These are phyloP conservation scores for Yamadazyma phyllophila DNA, from an alignment of 805 yeast genomes.

Conservation along the genomic window DNA sequence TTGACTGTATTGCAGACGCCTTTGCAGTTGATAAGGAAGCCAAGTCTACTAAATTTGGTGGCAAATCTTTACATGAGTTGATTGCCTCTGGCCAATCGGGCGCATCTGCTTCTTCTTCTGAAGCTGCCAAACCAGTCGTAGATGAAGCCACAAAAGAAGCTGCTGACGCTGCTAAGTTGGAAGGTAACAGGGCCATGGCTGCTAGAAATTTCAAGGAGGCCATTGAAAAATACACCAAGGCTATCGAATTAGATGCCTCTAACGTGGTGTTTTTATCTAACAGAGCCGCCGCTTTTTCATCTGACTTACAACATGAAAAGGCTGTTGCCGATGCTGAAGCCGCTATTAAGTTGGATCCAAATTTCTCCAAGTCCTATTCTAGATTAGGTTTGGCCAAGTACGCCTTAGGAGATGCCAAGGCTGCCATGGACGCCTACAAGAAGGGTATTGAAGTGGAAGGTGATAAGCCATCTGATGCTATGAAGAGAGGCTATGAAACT, in stretches of 20 bases:
- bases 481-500: conserved; percentile 90
- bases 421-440: conserved; percentile 86
- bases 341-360: conserved; percentile 76
- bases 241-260: conserved; percentile 63
- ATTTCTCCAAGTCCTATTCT: conserved; percentile 89
- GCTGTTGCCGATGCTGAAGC: conserved; percentile 83
- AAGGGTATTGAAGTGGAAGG: conserved; percentile 88
- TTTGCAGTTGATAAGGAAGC: conserved; percentile 63
- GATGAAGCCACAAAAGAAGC: conserved; percentile 57
- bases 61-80: conserved; percentile 47
- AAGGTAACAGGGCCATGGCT: conserved; percentile 91
- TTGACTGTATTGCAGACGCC: conserved; percentile 88
- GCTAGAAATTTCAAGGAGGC: conserved; percentile 68
- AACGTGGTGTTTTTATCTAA: conserved; percentile 88
- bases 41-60: conserved; percentile 28
- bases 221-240: conserved; percentile 73
- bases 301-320: conserved; percentile 64
- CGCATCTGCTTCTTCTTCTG: conserved; percentile 8
- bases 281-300: conserved; percentile 95
- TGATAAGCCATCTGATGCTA: conserved; percentile 76
- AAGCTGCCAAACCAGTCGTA: conserved; percentile 16
- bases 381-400: conserved; percentile 92
- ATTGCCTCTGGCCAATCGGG: conserved; percentile 21
- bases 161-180: conserved; percentile 82
- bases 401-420: conserved; percentile 91